Conservation (phyloP, 179 eudicot genomes). For the Spergularia azorica region DNA sequence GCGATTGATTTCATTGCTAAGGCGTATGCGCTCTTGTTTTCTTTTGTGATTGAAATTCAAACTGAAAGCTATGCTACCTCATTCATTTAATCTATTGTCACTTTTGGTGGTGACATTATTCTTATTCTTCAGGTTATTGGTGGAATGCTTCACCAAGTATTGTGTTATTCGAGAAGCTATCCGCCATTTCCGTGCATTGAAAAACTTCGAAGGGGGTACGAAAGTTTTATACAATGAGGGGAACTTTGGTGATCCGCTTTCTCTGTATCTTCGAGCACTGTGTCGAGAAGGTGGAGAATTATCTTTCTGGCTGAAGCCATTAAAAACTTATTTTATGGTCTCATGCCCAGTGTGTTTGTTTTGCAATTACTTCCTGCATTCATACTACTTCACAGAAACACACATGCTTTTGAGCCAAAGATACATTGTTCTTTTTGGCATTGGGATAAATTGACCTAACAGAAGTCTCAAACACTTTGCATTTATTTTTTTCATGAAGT, state of each 20-base stretch:
- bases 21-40: neutral
- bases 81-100: neutral
- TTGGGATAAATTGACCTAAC: neutral
- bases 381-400: neutral
- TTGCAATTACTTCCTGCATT: neutral
- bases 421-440: neutral
- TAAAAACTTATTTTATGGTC: neutral
- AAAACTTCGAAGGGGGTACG: constrained; percentile 71
- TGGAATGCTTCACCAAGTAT: constrained; percentile 95
- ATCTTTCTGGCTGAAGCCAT: neutral
- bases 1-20: constrained; percentile 4
- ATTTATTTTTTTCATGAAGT: too few species aligned
- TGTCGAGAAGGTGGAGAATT: constrained; percentile 76
- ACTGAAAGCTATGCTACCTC: neutral
- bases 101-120: neutral
- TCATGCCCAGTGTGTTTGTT: constrained; percentile 6
- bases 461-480: too few species aligned
- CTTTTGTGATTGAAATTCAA: neutral
- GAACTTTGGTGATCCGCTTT: constrained; percentile 89
- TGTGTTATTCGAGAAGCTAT: constrained; percentile 89
- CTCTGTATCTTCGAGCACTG: constrained; percentile 89
- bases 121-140: constrained; percentile 63
- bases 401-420: neutral
- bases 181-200: constrained; percentile 91
- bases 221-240: constrained; percentile 70